Percentiles rank a stretch among this genome's conserved stretches.
Evolutionary conservation across 1,139 yeast genomes (phyloP).

Genomic region (Scheffersomyces cryptocercus): DNA sequence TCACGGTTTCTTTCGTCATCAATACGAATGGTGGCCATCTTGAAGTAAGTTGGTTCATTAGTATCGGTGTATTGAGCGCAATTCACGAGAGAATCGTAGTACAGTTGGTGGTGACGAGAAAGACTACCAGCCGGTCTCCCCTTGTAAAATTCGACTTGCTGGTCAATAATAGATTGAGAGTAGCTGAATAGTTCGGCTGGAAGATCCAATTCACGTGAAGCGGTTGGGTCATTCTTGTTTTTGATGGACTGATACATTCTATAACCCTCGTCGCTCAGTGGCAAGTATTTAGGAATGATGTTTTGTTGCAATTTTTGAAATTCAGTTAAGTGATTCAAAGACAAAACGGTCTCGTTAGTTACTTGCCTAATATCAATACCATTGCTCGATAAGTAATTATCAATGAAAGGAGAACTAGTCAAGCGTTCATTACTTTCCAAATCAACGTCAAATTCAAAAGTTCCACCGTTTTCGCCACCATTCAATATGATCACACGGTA

Average conservation of each 20-base stretch:
- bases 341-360: slow-evolving; percentile 12
- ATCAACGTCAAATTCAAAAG: slow-evolving; percentile 34
- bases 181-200: slow-evolving; percentile 23
- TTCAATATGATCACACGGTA: slow-evolving; percentile 30
- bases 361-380: slow-evolving; percentile 9
- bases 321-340: slow-evolving; percentile 22
- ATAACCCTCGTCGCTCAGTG: slow-evolving; percentile 21
- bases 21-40: slow-evolving; percentile 16
- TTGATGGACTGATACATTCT: slow-evolving; percentile 23
- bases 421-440: slow-evolving; percentile 12
- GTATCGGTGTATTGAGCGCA: slow-evolving; percentile 10
- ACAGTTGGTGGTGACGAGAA: slow-evolving; percentile 8
- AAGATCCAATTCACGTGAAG: slow-evolving; percentile 19
- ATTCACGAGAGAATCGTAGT: slow-evolving; percentile 13
- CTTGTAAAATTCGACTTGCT: slow-evolving; percentile 21
- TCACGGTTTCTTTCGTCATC: slow-evolving; percentile 15
- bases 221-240: slow-evolving; percentile 13
- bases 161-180: slow-evolving; percentile 15
- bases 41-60: slow-evolving; percentile 19
- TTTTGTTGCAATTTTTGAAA: slow-evolving; percentile 17
- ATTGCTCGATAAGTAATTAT: slow-evolving; percentile 9
- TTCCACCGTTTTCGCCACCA: slow-evolving; percentile 25
- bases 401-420: slow-evolving; percentile 11
- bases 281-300: slow-evolving; percentile 21
- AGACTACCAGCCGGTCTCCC: slow-evolving; percentile 8